Conservation (phyloP, 176 grass and related monocot species). For the Bromus sterilis region DNA sequence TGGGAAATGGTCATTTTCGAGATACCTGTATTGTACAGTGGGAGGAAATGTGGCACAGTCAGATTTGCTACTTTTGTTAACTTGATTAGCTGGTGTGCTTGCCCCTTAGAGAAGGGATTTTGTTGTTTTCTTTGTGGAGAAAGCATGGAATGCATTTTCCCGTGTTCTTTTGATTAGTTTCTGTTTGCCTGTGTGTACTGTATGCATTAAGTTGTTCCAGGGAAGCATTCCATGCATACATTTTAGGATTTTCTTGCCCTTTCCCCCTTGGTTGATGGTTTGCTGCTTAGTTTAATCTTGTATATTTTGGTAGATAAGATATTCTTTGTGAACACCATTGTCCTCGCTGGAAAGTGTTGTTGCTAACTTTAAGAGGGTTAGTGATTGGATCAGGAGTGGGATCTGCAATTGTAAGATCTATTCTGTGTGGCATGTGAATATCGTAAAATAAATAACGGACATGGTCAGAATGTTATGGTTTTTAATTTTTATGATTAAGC, state of each 20-base stretch:
- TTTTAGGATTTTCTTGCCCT: neutral
- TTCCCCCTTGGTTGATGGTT: neutral
- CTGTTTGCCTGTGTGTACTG: neutral
- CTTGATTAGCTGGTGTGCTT: neutral
- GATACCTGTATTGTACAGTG: neutral
- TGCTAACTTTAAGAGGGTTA: conserved; percentile 3
- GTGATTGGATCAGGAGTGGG: neutral
- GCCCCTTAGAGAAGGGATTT: neutral
- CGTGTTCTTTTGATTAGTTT: neutral
- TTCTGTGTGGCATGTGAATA: neutral
- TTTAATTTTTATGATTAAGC: neutral
- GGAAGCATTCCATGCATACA: neutral
- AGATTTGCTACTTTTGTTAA: neutral
- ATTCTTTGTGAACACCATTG: neutral
- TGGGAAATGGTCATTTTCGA: neutral
- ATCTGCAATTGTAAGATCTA: neutral
- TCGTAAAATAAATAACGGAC: neutral
- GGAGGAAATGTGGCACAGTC: neutral
- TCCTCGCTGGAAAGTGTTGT: neutral
- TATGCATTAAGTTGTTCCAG: neutral
- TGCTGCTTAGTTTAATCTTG: neutral
- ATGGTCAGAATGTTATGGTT: neutral
- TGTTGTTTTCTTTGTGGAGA: neutral
- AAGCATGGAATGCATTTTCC: neutral
- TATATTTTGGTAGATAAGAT: neutral